These are phyloP conservation scores for Backusella tuberculispora DNA, from an alignment of 192 early-diverging fungal genomes.

Conservation along the genomic window DNA sequence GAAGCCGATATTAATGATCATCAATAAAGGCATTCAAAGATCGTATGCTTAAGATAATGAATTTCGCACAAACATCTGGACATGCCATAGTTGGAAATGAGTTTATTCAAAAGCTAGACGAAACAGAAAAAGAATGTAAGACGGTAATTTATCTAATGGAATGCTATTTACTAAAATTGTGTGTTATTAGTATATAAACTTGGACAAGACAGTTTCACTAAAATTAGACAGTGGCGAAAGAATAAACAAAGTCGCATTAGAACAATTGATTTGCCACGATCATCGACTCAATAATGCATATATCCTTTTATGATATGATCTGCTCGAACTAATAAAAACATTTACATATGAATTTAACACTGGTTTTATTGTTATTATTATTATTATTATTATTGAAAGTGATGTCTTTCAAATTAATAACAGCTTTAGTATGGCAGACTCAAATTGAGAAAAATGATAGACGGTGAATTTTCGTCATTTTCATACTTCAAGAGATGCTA, in stretches of 20 bases:
- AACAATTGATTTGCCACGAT: neutral
- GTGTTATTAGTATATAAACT: neutral
- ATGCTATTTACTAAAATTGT: neutral
- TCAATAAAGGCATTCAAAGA: conserved; percentile 45
- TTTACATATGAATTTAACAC: no score
- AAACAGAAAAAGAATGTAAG: conserved; percentile 55
- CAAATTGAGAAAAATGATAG: no score
- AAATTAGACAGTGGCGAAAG: conserved; percentile 15
- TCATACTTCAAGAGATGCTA: no score
- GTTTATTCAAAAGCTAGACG: conserved; percentile 48
- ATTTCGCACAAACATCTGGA: conserved; percentile 48
- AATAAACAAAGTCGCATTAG: neutral
- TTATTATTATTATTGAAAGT: no score
- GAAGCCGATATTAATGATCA: neutral
- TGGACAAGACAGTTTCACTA: neutral
- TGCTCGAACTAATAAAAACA: no score
- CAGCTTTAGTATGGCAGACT: no score
- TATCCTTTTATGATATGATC: neutral
- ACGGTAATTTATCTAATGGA: neutral
- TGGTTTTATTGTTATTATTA: no score
- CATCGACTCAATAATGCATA: neutral
- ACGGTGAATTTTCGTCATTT: no score
- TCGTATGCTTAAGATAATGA: conserved; percentile 48
- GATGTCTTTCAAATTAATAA: no score
- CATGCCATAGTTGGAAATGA: conserved; percentile 41